Evolutionary conservation across 768 basidiomycete species (phyloP), one percentile per base, ranked within the genome.

Genomic region (Termitomyces sp.): DNA sequence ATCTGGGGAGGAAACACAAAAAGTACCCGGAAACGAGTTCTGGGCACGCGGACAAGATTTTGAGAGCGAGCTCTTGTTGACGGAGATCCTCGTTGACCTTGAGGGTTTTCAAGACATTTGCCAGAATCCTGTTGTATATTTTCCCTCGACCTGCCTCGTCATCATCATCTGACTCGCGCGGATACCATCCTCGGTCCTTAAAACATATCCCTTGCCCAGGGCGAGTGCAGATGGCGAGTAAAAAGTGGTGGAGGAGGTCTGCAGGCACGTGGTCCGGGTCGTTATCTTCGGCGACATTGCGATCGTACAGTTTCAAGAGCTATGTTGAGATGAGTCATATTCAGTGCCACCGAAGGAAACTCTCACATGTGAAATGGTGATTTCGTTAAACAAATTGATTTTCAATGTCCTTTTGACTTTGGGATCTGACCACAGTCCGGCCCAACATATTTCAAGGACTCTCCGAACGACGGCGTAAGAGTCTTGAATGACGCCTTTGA

Each of bases 151-250:
- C 71, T 24, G 75, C 75, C 0, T 79, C 80, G 26, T 71, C 75
- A 9, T 76, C 70, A 18, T 70, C 72, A 18, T 79, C 80, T 2
- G 70, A 68, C 60, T 88, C 87, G 2, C 91, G 84, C 4, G 85
- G 85, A 64, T 97, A 98, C 94, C 94, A 98, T 2, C 94, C 94
- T 8, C 83, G 79, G 65, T 95, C 92, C 52, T 76, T 83, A 73
- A 96, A 97, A 66, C 94, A 98, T 15, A 97, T 77, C 0, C 94
- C 94, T 13, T 77, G 72, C 0, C 94, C 94, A 0, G 92, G 90
- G 26, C 82, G 83, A 0, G 90, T 88, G 64, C 88, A 90, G 31
- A 93, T 83, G 2, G 88, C 88, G 28, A 95, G 81, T 12, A 97
- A 73, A 70, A 97, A 98, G 64, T 94, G 92, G 59, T 93, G 90